Evolutionary conservation across 768 basidiomycete genomes (phyloP).

Genomic region (Flagelloscypha sp.): DNA sequence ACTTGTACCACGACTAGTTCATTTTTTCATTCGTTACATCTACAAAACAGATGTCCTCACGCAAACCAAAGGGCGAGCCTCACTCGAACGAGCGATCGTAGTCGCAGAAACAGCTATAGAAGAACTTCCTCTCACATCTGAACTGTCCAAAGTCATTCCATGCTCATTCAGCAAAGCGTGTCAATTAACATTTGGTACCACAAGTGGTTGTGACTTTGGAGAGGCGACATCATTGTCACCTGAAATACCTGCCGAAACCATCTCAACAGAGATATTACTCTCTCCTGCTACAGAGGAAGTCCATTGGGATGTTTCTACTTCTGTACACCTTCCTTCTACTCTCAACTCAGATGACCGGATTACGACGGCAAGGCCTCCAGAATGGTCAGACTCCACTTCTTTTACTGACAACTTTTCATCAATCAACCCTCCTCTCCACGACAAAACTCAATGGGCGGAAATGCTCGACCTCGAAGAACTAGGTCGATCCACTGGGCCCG

Average conservation of each 20-base stretch:
- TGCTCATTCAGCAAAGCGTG: slow-evolving; percentile 45
- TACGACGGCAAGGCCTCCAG: too few relatives aligned
- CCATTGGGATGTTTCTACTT: too few relatives aligned
- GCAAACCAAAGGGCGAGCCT: slow-evolving; percentile 36
- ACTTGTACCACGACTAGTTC: slow-evolving; percentile 44
- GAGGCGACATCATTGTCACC: too few relatives aligned
- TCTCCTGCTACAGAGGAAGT: background rate
- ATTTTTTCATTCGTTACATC: slow-evolving; percentile 55
- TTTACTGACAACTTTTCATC: too few relatives aligned
- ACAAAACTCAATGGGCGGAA: too few relatives aligned
- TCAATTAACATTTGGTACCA: slow-evolving; percentile 9
- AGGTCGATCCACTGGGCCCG: too few relatives aligned
- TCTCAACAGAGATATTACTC: too few relatives aligned
- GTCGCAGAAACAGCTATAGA: slow-evolving; percentile 31
- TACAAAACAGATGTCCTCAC: slow-evolving; percentile 47
- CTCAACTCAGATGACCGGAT: background rate
- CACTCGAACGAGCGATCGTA: slow-evolving; percentile 37
- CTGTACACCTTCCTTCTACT: too few relatives aligned
- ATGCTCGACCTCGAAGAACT: too few relatives aligned
- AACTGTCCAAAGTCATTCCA: slow-evolving; percentile 37
- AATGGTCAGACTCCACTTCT: too few relatives aligned
- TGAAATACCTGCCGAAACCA: too few relatives aligned
- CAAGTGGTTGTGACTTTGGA: background rate
- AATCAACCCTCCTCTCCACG: too few relatives aligned
- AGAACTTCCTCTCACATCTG: slow-evolving; percentile 45